Evolutionary conservation across 768 basidiomycete genomes (phyloP), one percentile per base, ranked within the genome.

Genomic region (Amanita muscaria): DNA sequence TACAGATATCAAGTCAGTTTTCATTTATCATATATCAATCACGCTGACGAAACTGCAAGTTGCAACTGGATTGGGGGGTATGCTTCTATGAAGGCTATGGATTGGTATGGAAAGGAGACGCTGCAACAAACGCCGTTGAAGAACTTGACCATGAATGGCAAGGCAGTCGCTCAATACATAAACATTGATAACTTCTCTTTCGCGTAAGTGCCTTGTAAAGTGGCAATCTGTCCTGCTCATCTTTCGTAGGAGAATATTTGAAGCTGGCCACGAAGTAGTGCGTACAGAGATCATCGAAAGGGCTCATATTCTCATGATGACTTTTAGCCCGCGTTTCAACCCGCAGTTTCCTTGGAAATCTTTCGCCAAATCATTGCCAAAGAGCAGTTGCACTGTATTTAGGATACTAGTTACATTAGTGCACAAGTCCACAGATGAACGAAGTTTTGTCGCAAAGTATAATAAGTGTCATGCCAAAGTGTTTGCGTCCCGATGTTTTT

Each of bases 311-410:
- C n/a, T n/a, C n/a, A n/a, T n/a, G n/a, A n/a, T n/a, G n/a, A n/a
- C n/a, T n/a, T n/a, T n/a, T n/a, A 81, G 80, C 68, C 80, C 22
- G 77, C 78, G 0, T 82, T 78, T 64, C 74, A 79, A 49, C 80
- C 79, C 4, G 67, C 66, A 29, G 27, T 29, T 29, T 29, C 27
- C 12, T 29, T 29, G 12, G 27, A 29, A 12, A 29, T 29, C 27
- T 29, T 29, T 12, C 27, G 27, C 27, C 27, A 29, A 29, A 12
- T 12, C 27, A 29, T 29, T 29, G 27, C 27, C 7, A 29, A 29
- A 12, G 27, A 29, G 27, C 27, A 6, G 12, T 29, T 29, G 12
- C 27, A 29, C 12, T 29, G 27, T 29, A 12, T 29, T 12, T 29
- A 29, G 27, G 12, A 6, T 29, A 29, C 12, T 6, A 29, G 27